Evolutionary conservation across 1,284 basidiomycete species (phyloP).

Genomic region (Ceratobasidium sp.): DNA sequence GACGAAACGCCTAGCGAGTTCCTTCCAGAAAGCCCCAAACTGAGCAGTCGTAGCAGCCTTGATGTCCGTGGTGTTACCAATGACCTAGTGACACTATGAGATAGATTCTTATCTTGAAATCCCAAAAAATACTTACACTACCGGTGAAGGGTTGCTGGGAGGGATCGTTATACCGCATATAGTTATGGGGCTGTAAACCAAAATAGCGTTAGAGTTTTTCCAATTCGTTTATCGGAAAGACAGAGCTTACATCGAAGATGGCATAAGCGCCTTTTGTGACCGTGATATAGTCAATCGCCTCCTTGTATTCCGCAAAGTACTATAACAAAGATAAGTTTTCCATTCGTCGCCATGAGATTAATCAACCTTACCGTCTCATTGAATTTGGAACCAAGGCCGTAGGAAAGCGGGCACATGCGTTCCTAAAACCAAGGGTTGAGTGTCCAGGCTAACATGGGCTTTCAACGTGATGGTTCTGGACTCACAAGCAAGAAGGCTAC

Average conservation of each 20-base stretch:
- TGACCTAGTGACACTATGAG: conserved; percentile 56
- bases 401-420: conserved; percentile 63
- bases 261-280: conserved; percentile 62
- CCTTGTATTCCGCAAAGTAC: conserved; percentile 64
- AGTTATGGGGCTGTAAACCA: conserved; percentile 60
- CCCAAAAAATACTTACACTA: conserved; percentile 57
- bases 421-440: conserved; percentile 52
- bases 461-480: background rate
- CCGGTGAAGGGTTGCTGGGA: conserved; percentile 63
- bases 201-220: background rate
- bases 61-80: conserved; percentile 63
- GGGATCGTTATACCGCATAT: conserved; percentile 65
- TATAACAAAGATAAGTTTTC: conserved; percentile 49
- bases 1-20: conserved; percentile 52
- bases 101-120: background rate
- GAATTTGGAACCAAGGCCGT: conserved; percentile 62
- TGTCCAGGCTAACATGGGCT: background rate
- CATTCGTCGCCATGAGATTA: background rate
- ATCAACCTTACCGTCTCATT: conserved; percentile 62
- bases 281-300: conserved; percentile 65
- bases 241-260: conserved; percentile 57
- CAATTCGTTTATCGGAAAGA: background rate
- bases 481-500: conserved; percentile 64
- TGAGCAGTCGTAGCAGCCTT: conserved; percentile 62
- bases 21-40: conserved; percentile 52